Evolutionary conservation across 2,329 filamentous ascomycete species (phyloP).

Genomic region (Colletotrichum neosansevieriae): DNA sequence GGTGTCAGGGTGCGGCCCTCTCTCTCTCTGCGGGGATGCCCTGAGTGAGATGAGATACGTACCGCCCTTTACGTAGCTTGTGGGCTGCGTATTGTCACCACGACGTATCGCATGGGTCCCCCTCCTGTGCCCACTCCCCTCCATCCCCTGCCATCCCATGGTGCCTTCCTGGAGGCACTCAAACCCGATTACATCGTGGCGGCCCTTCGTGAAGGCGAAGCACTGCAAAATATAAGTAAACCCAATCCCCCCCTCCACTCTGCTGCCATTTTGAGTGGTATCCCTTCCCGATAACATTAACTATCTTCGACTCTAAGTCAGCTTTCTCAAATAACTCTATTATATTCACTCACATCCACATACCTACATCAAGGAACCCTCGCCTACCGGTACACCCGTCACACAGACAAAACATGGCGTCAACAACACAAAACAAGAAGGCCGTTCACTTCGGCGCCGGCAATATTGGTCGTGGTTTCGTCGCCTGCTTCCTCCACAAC

Average conservation of each 20-base stretch:
- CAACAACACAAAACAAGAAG: slow-evolving; percentile 61
- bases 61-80: not conserved
- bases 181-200: slow-evolving; percentile 39
- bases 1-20: not conserved
- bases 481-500: slow-evolving; percentile 92
- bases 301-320: not conserved
- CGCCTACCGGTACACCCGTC: no score
- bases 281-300: not conserved
- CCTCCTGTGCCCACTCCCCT: slow-evolving; percentile 19
- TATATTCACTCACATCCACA: not conserved
- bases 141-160: no score
- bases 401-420: slow-evolving; percentile 53
- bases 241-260: not conserved
- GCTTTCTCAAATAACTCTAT: not conserved
- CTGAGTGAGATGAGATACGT: not conserved
- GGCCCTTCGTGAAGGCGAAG: slow-evolving; percentile 34
- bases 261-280: fast-evolving
- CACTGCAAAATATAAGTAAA: slow-evolving; percentile 31
- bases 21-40: not conserved
- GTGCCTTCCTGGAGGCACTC: slow-evolving; percentile 13
- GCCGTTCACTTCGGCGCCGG: slow-evolving; percentile 89
- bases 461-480: slow-evolving; percentile 88
- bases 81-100: slow-evolving; percentile 9
- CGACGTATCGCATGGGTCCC: slow-evolving; percentile 37
- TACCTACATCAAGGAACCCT: no score